Conservation (phyloP, 2,329 filamentous ascomycete genomes). For the Aspergillus japonicus region DNA sequence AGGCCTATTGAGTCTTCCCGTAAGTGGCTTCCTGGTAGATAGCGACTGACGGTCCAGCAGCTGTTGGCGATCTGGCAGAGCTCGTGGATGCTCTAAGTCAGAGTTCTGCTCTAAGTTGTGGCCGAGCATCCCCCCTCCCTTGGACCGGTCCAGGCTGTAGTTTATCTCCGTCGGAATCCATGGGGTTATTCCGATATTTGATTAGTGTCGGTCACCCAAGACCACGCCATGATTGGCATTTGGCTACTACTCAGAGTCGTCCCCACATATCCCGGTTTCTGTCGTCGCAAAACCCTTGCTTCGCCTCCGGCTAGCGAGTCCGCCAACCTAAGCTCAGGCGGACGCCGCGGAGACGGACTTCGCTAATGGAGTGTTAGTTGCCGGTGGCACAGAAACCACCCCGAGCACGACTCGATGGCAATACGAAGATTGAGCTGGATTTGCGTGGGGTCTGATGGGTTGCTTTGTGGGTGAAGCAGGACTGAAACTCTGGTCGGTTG, state of each 20-base stretch:
- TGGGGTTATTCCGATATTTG: neutral
- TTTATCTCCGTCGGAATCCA: neutral
- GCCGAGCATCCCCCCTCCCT: too few species aligned
- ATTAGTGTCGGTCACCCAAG: neutral
- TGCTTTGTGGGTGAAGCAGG: too few species aligned
- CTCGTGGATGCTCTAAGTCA: neutral
- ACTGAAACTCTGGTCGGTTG: neutral
- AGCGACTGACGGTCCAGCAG: neutral
- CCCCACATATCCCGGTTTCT: neutral
- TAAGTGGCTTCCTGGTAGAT: too few species aligned
- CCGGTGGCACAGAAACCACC: neutral
- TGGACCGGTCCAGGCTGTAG: neutral
- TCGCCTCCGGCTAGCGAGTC: neutral
- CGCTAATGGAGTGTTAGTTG: too few species aligned
- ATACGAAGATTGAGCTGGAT: too few species aligned
- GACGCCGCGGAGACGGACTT: neutral
- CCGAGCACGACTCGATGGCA: neutral
- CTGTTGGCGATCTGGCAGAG: neutral
- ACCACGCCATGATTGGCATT: neutral
- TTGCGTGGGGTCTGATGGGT: too few species aligned
- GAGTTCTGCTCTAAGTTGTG: too few species aligned
- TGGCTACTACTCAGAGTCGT: neutral
- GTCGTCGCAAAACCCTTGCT: neutral
- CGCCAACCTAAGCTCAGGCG: neutral
- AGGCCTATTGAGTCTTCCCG: neutral